phyloP scores from a whole-genome alignment of 2,329 filamentous ascomycete species.

The Cladophialophora yegresii region DNA sequence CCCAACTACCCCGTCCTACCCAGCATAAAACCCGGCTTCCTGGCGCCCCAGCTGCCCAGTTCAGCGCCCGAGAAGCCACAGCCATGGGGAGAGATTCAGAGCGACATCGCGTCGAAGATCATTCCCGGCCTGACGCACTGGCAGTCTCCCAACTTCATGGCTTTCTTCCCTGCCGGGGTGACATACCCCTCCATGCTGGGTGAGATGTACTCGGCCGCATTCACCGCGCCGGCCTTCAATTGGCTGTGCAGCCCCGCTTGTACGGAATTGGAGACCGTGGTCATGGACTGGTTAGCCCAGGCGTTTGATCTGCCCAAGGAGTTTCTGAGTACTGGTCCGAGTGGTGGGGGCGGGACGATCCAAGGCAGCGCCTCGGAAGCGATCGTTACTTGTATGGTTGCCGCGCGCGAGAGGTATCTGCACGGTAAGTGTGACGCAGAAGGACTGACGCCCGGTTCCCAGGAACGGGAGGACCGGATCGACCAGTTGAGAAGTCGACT shows the following conservation, averaged over 20 bases:
- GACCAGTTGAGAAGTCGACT: slow-evolving; percentile 68
- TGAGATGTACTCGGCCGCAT: slow-evolving; percentile 86
- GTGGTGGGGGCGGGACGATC: slow-evolving; percentile 80
- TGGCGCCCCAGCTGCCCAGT: slow-evolving; percentile 74
- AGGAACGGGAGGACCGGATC: slow-evolving; percentile 69
- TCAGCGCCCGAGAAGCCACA: slow-evolving; percentile 67
- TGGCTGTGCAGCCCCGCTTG: slow-evolving; percentile 93
- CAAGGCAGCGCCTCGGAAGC: slow-evolving; percentile 89
- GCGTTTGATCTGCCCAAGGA: slow-evolving; percentile 71
- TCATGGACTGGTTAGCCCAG: slow-evolving; percentile 87
- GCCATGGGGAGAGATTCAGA: slow-evolving; percentile 74
- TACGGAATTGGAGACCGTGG: slow-evolving; percentile 89
- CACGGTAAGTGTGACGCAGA: slow-evolving; percentile 58
- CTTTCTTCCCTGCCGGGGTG: slow-evolving; percentile 83
- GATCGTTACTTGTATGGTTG: slow-evolving; percentile 81
- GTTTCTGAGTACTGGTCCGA: slow-evolving; percentile 70
- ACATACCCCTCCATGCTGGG: slow-evolving; percentile 84
- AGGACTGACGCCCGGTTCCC: slow-evolving; percentile 47
- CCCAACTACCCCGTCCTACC: slow-evolving; percentile 71
- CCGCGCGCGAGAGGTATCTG: slow-evolving; percentile 78
- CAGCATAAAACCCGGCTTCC: slow-evolving; percentile 79
- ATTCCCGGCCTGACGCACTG: slow-evolving; percentile 92
- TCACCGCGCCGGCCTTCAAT: slow-evolving; percentile 91
- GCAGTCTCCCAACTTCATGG: slow-evolving; percentile 93
- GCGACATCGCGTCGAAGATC: slow-evolving; percentile 82